Conservation (phyloP, 2,329 filamentous ascomycete genomes). For the Elsinoe necatrix region DNA sequence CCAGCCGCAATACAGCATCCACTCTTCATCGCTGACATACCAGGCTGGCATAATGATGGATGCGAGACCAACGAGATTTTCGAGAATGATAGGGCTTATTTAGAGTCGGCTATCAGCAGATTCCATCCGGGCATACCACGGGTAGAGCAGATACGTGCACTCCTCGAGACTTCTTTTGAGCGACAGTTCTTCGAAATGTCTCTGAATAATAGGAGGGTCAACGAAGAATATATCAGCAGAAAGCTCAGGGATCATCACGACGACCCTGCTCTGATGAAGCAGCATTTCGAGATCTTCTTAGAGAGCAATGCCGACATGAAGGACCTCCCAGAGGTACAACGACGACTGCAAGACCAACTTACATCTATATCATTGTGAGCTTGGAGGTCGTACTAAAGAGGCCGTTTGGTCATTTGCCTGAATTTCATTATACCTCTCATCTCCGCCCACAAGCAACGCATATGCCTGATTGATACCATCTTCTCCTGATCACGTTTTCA, state of each 20-base stretch:
- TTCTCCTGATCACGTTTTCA: too few species aligned
- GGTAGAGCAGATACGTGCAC: neutral
- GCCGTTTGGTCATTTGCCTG: too few species aligned
- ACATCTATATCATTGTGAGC: too few species aligned
- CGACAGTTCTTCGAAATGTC: conserved; percentile 4
- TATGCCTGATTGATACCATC: too few species aligned
- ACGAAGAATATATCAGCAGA: neutral
- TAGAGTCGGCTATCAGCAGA: neutral
- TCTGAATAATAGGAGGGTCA: neutral
- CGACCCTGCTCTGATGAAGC: neutral
- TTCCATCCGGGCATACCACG: neutral
- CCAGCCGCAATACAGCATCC: conserved; percentile 15
- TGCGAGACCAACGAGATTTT: conserved; percentile 11
- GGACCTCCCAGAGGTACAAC: neutral
- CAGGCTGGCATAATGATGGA: conserved; percentile 15
- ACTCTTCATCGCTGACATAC: conserved; percentile 16
- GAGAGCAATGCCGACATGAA: neutral
- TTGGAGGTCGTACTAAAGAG: too few species aligned
- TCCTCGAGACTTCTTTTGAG: neutral
- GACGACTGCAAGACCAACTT: too few species aligned
- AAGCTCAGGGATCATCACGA: neutral
- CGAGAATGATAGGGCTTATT: conserved; percentile 15
- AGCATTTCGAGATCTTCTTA: neutral
- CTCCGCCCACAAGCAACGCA: too few species aligned
- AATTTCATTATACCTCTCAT: too few species aligned